Evolutionary conservation across 1,284 basidiomycete species (phyloP), one percentile per base, ranked within the genome.

Genomic region (Kalmanozyma brasiliensis): DNA sequence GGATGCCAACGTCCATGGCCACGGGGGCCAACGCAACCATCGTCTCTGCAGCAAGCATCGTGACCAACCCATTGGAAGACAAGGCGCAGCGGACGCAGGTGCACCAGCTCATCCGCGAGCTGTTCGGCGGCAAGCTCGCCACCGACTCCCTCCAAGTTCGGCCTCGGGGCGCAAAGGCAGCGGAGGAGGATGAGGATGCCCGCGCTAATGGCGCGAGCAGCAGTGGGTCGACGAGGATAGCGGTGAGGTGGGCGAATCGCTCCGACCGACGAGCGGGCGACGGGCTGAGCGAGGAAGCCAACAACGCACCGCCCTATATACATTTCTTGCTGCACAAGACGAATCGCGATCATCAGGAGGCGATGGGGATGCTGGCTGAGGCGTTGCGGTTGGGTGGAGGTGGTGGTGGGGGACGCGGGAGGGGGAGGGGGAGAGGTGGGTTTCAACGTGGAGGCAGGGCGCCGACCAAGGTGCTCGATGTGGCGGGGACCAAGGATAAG

Each of bases 401-500:
- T 2, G 52, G 58, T 5, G 65, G 58, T 14, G 59, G 68, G 17
- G 68, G 63, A 7, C 40, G 63, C 17, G 46, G 68, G 4, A 52
- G 68, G n/a, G 59, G 65, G 0, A 35, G 63, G 20, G 63, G 68
- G 6, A 52, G 63, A 5, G 59, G 51, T 38, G 53, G 44, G 8
- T 55, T 51, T 3, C 40, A 56, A 32, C 58, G 48, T 7, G 60
- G 59, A 17, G 61, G 57, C 3, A 45, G 70, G 36, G 46, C 62
- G 9, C 56, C 57, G 10, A 70, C 67, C 4, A 74, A 71, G 42
- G 92, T 95, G 73, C 85, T 98, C 4, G 88, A 89, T 16, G 90
- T 95, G 13, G 93, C 94, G 6, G 96, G 96, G 0, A 99, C 96
- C 3, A 99, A 99, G 82, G 96, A 99, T 84, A 98, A 98, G 82